Conservation (phyloP, 2,329 filamentous ascomycete species). For the Coniochaeta pulveracea region DNA sequence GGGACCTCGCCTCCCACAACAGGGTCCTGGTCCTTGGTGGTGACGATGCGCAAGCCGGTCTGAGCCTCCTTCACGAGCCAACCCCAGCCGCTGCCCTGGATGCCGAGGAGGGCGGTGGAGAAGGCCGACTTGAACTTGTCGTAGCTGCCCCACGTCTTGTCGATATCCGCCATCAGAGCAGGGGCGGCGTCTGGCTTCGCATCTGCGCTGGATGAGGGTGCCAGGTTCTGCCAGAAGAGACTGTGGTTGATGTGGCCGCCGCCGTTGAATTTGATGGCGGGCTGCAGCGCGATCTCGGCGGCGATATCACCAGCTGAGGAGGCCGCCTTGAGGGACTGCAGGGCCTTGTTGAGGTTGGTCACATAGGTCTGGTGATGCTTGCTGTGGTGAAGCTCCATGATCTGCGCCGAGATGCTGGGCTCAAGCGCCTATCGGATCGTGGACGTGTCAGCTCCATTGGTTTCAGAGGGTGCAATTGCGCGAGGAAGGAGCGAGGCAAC, state of each 20-base stretch:
- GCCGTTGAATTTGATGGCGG: constrained; percentile 57
- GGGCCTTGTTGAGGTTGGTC: constrained; percentile 72
- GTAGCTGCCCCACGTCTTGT: constrained; percentile 56
- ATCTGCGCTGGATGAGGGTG: constrained; percentile 45
- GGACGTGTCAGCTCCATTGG: background rate
- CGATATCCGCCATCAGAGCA: constrained; percentile 48
- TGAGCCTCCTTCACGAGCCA: constrained; percentile 63
- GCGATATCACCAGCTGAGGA: constrained; percentile 41
- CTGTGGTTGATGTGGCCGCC: constrained; percentile 57
- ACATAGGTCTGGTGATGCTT: constrained; percentile 95
- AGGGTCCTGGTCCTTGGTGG: constrained; percentile 80
- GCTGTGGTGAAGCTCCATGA: constrained; percentile 93
- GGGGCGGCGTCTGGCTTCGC: constrained; percentile 46
- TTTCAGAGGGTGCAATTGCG: background rate
- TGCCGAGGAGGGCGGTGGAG: constrained; percentile 49
- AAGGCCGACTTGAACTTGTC: constrained; percentile 57
- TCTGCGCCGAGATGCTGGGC: constrained; percentile 65
- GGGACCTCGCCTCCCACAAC: constrained; percentile 54
- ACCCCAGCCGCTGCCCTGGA: constrained; percentile 82
- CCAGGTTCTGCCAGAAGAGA: constrained; percentile 61
- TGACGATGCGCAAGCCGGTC: constrained; percentile 54
- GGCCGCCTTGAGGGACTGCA: constrained; percentile 57
- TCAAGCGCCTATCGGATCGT: constrained; percentile 38
- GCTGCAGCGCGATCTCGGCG: constrained; percentile 48
- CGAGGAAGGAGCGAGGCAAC: background rate